Evolutionary conservation across 2,329 filamentous ascomycete genomes (phyloP), one percentile per base, ranked within the genome.

Genomic region (Penicillium thymicola): DNA sequence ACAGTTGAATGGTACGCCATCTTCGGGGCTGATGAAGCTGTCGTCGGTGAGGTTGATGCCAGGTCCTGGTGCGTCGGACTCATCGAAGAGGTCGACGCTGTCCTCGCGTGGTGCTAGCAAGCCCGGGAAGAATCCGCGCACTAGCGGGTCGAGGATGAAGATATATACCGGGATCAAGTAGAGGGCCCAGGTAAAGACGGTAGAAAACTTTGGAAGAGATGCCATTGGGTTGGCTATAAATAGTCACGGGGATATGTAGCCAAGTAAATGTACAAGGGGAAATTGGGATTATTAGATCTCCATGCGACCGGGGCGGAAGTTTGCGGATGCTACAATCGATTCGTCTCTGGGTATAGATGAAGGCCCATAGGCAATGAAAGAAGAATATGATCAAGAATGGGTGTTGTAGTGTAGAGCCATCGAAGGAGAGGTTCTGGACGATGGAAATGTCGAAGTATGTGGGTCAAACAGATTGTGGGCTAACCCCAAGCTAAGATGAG

Each of bases 121-220:
- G 10, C 43, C 42, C 14, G 69, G 63, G 51, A 68, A 62, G 49
- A 67, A 38, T 38, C 65, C 63, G 56, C 70, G 68, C 21, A 71
- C 51, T 36, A 72, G 57, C 6, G 73, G 73, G 11, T 68, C 67
- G 30, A 74, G 51, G 34, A 74, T 48, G 57, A 75, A 73, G 42
- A 75, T 57, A 61, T 75, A 75, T 11, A 74, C 53, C 0, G 73
- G 73, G 48, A 75, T 58, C 30, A 72, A 65, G 59, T 75, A 75
- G 48, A 75, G 64, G 49, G 69, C 49, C 64, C 69, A 74, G 37
- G 67, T 63, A n/a, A 74, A 53, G 30, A 73, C 4, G 6, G 68
- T 72, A 6, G 70, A 72, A 38, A 68, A 47, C 36, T 64, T 71
- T n/a, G 67, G 64, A 6, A 65, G 18, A 16, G 66, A 58, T 16